These are phyloP conservation scores for Claviceps pusilla DNA, from an alignment of 2,329 filamentous ascomycete species.

Conservation along the genomic window DNA sequence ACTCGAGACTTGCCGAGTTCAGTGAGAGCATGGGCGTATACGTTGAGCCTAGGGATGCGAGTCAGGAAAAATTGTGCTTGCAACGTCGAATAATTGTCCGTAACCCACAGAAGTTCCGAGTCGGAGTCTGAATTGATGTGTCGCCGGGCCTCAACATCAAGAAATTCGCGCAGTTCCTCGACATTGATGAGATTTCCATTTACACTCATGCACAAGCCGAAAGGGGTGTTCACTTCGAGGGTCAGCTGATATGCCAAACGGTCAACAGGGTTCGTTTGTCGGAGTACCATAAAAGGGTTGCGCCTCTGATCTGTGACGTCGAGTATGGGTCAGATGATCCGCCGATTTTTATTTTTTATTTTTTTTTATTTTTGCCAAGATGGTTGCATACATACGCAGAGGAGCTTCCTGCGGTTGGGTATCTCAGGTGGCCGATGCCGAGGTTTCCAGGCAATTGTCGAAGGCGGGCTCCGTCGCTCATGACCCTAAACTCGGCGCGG, in stretches of 20 bases:
- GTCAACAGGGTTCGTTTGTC: neutral
- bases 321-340: neutral
- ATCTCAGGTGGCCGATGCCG: constrained; percentile 68
- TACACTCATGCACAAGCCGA: constrained; percentile 66
- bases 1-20: constrained; percentile 69
- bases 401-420: constrained; percentile 77
- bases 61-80: neutral
- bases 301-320: constrained; percentile 54
- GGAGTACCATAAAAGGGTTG: constrained; percentile 60
- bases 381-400: constrained; percentile 20
- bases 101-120: constrained; percentile 38
- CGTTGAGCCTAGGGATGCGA: constrained; percentile 43
- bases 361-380: neutral
- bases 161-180: constrained; percentile 49
- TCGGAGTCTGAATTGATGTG: constrained; percentile 87
- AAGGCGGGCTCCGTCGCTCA: constrained; percentile 43
- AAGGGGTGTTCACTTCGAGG: constrained; percentile 53
- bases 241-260: neutral
- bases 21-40: constrained; percentile 70
- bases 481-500: constrained; percentile 13
- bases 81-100: neutral
- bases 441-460: constrained; percentile 53
- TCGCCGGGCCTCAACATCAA: constrained; percentile 65
- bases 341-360: neutral
- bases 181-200: constrained; percentile 83